A percentile compares a stretch with the other conserved stretches of the same genome.
These are phyloP conservation scores for Alternaria dauci DNA, from an alignment of 2,329 filamentous ascomycete genomes.

Conservation along the genomic window DNA sequence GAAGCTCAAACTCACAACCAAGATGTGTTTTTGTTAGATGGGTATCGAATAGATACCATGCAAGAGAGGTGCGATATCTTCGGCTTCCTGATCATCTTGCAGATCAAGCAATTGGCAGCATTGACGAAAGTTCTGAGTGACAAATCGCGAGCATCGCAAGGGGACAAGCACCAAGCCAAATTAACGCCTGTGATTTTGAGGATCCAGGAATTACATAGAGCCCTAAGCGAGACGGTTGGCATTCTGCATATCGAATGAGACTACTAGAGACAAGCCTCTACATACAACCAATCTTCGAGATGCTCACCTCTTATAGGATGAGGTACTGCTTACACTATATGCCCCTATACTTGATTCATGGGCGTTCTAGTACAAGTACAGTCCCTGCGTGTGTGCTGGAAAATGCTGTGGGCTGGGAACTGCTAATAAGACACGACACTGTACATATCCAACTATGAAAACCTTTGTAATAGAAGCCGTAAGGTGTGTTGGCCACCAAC, in stretches of 20 bases:
- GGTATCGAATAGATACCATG: background rate
- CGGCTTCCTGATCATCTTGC: background rate
- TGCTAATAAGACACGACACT: background rate
- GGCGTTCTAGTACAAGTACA: background rate
- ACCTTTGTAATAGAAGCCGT: background rate
- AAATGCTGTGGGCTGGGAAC: background rate
- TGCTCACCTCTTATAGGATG: rapidly evolving
- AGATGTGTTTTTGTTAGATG: background rate
- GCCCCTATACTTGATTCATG: background rate
- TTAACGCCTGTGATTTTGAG: background rate
- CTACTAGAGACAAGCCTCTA: background rate
- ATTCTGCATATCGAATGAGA: background rate
- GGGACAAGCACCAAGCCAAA: background rate
- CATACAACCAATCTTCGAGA: background rate
- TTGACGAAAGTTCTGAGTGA: background rate
- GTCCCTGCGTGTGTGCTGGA: too few species aligned
- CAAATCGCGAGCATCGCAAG: background rate
- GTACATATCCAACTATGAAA: background rate
- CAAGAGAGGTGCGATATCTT: background rate
- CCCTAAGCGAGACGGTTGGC: background rate
- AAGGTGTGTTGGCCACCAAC: background rate
- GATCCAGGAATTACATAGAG: background rate
- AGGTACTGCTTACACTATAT: background rate
- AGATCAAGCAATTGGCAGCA: background rate
- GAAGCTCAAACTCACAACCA: background rate